phyloP scores from a whole-genome alignment of 495 filamentous ascomycete species.

The Aspergillus kassunensis region DNA sequence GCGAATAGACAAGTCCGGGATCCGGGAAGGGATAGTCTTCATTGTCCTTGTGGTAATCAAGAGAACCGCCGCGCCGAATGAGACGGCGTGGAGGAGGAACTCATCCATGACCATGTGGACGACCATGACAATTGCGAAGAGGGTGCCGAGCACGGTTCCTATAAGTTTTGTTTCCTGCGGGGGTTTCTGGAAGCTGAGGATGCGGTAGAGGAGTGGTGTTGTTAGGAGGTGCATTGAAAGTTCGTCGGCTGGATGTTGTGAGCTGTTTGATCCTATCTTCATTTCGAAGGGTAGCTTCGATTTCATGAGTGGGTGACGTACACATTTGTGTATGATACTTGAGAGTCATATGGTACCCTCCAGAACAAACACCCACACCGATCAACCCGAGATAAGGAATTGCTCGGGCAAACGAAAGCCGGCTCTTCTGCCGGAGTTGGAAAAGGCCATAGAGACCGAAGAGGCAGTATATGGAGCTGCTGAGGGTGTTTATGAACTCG shows the following conservation, averaged over 20 bases:
- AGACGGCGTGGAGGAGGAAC: slow-evolving; percentile 26
- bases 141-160: slow-evolving; percentile 13
- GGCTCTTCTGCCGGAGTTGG: slow-evolving; percentile 16
- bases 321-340: slow-evolving; percentile 38
- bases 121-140: slow-evolving; percentile 28
- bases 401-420: slow-evolving; percentile 16
- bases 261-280: no score
- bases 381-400: slow-evolving; percentile 31
- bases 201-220: slow-evolving; percentile 28
- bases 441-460: slow-evolving; percentile 26
- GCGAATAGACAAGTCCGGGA: slow-evolving; percentile 13
- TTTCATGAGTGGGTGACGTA: slow-evolving; percentile 14
- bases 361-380: slow-evolving; percentile 31
- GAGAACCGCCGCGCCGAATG: slow-evolving; percentile 23
- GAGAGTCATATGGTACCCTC: slow-evolving; percentile 30
- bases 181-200: slow-evolving; percentile 25
- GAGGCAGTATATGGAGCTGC: slow-evolving; percentile 24
- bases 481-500: slow-evolving; percentile 35
- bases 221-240: slow-evolving; percentile 35
- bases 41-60: slow-evolving; percentile 21
- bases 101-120: slow-evolving; percentile 33
- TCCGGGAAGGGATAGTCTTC: slow-evolving; percentile 21
- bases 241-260: slow-evolving; percentile 24
- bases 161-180: slow-evolving; percentile 14
- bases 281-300: no score